Conservation (phyloP, 495 filamentous ascomycete species). For the Halenospora varia region DNA sequence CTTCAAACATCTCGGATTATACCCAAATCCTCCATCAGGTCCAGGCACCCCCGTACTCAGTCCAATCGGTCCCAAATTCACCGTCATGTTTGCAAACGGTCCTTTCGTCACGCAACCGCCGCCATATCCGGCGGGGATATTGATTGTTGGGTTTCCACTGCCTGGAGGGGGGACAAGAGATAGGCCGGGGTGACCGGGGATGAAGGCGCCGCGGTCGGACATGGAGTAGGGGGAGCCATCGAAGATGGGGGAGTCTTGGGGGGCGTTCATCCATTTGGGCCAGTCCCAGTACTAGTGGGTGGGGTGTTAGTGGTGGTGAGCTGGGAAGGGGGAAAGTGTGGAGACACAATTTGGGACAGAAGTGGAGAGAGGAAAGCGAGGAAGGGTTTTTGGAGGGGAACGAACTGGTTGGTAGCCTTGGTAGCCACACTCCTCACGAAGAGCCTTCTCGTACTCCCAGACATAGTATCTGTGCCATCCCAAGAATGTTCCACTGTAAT, state of each 20-base stretch:
- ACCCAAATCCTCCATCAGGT: constrained; percentile 18
- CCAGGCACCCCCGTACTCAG: constrained; percentile 25
- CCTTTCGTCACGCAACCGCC: constrained; percentile 62
- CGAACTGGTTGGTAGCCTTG: constrained; percentile 36
- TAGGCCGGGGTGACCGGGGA: constrained; percentile 23
- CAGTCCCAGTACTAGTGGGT: constrained; percentile 42
- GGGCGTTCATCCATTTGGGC: constrained; percentile 42
- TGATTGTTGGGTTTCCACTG: constrained; percentile 34
- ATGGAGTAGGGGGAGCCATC: constrained; percentile 58
- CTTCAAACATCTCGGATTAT: constrained; percentile 64
- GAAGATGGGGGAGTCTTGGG: constrained; percentile 58
- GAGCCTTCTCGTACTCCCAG: constrained; percentile 59
- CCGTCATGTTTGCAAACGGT: constrained; percentile 46
- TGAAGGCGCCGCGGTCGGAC: constrained; percentile 54
- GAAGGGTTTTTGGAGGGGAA: neutral
- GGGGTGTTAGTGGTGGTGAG: too few species aligned
- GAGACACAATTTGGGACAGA: too few species aligned
- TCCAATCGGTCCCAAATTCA: constrained; percentile 49
- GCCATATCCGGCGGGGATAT: constrained; percentile 44
- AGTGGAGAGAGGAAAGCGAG: too few species aligned
- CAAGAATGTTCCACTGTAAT: constrained; percentile 61
- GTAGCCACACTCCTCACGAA: constrained; percentile 71
- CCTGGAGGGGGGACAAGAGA: constrained; percentile 7
- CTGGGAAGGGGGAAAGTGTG: too few species aligned
- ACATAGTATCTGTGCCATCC: constrained; percentile 70